Percentiles rank a stretch among this genome's conserved stretches.
Conservation (phyloP, 2,329 filamentous ascomycete genomes). For the Cercospora sp. region DNA sequence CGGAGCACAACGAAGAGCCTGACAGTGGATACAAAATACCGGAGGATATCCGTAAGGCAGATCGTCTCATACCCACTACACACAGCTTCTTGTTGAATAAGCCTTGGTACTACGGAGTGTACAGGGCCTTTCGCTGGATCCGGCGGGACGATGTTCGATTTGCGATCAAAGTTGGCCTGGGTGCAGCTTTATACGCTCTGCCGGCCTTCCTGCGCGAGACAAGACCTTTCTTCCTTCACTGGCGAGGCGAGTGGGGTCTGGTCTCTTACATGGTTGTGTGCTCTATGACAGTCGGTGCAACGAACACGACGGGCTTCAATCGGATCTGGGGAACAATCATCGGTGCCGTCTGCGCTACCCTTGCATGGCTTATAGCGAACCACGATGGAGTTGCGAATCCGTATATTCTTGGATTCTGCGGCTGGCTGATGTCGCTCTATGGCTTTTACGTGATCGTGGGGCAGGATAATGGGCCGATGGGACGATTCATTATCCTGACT, state of each 20-base stretch:
- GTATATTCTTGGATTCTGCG: conserved; percentile 73
- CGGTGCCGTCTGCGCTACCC: conserved; percentile 72
- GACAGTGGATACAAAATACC: conserved; percentile 31
- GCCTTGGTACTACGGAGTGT: conserved; percentile 51
- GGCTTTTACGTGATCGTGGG: conserved; percentile 88
- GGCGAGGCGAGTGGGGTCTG: conserved; percentile 95
- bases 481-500: conserved; percentile 88
- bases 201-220: conserved; percentile 81
- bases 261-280: conserved; percentile 98
- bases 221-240: conserved; percentile 76
- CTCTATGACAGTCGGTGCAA: conserved; percentile 94
- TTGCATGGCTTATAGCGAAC: conserved; percentile 72
- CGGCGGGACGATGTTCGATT: conserved; percentile 70
- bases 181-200: conserved; percentile 83
- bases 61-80: conserved; percentile 29
- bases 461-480: conserved; percentile 81
- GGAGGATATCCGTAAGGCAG: conserved; percentile 34
- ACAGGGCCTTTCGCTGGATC: conserved; percentile 57
- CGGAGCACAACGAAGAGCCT: conserved; percentile 31
- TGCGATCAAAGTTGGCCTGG: conserved; percentile 88
- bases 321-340: conserved; percentile 84
- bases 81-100: conserved; percentile 30
- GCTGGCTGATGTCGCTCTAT: conserved; percentile 68
- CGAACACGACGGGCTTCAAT: conserved; percentile 86
- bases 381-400: conserved; percentile 62